These are phyloP conservation scores for Fusarium dimerum DNA, from an alignment of 2,329 filamentous ascomycete species.

Conservation along the genomic window DNA sequence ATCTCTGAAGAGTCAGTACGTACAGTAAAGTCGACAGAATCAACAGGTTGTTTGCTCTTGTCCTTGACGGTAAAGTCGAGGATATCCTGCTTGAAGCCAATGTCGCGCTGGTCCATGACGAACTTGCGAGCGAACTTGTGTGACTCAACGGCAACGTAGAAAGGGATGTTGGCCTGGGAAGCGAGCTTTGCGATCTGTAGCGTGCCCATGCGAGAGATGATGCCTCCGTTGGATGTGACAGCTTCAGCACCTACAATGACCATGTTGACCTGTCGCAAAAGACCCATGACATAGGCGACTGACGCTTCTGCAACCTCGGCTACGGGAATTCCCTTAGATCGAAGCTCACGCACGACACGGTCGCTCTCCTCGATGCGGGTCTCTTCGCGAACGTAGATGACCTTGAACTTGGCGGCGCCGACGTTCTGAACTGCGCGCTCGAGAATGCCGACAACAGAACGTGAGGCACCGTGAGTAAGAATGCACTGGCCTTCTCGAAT, in stretches of 20 bases:
- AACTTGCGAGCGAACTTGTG: constrained; percentile 95
- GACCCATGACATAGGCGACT: constrained; percentile 75
- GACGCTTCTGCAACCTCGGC: constrained; percentile 59
- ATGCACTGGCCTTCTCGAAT: constrained; percentile 78
- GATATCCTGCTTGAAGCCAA: constrained; percentile 76
- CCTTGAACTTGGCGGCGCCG: constrained; percentile 69
- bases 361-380: constrained; percentile 62
- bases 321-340: constrained; percentile 76
- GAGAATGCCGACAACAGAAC: constrained; percentile 79
- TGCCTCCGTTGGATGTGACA: constrained; percentile 90
- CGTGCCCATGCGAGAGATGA: constrained; percentile 83
- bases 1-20: constrained; percentile 28
- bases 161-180: constrained; percentile 66
- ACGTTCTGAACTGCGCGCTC: constrained; percentile 63
- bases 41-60: constrained; percentile 45
- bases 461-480: constrained; percentile 86
- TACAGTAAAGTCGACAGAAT: constrained; percentile 72
- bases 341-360: constrained; percentile 69
- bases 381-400: constrained; percentile 74
- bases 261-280: constrained; percentile 60
- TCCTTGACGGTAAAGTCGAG: constrained; percentile 68
- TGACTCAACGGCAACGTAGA: constrained; percentile 91
- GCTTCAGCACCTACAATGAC: constrained; percentile 75
- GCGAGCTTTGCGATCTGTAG: constrained; percentile 86
- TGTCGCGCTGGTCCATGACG: constrained; percentile 76